These are phyloP conservation scores for Paramecium tetraurelia DNA, from an alignment of 73 alveolate genomes.

Conservation along the genomic window DNA sequence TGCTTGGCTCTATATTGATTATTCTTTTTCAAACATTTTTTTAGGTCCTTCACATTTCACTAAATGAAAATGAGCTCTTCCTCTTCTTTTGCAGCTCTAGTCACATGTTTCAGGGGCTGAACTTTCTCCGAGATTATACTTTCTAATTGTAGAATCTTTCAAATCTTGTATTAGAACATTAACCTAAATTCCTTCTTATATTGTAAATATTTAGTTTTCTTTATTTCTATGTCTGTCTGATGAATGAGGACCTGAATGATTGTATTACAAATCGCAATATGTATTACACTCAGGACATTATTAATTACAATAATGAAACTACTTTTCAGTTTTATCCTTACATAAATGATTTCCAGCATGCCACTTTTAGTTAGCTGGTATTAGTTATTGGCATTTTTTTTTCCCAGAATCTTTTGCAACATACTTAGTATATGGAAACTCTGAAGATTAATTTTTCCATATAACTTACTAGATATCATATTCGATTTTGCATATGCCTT, in stretches of 20 bases:
- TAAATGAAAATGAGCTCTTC: conserved; percentile 54
- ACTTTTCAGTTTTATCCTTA: not conserved
- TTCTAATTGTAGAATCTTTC: not conserved
- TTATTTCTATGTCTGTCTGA: not conserved
- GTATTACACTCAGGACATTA: conserved; percentile 19
- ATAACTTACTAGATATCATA: not conserved
- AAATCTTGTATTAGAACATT: not conserved
- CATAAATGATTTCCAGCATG: not conserved
- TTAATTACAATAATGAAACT: not conserved
- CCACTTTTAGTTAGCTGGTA: not conserved
- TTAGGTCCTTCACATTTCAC: conserved; percentile 23
- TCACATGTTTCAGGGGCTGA: conserved; percentile 44
- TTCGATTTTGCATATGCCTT: not conserved
- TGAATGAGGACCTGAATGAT: not conserved
- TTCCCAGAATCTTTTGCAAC: not conserved
- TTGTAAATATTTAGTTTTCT: not conserved
- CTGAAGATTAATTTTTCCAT: not conserved
- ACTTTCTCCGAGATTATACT: conserved; percentile 20
- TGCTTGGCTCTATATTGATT: not conserved
- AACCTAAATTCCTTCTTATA: not conserved
- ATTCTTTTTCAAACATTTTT: not conserved
- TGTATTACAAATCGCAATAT: not conserved
- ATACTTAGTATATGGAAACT: not conserved
- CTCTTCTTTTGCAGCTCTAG: conserved; percentile 13
- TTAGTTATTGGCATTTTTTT: not conserved